Percentiles rank a stretch among this genome's conserved stretches.
phyloP scores from a whole-genome alignment of 2,329 filamentous ascomycete species.

The Leptodontidium sp. region DNA sequence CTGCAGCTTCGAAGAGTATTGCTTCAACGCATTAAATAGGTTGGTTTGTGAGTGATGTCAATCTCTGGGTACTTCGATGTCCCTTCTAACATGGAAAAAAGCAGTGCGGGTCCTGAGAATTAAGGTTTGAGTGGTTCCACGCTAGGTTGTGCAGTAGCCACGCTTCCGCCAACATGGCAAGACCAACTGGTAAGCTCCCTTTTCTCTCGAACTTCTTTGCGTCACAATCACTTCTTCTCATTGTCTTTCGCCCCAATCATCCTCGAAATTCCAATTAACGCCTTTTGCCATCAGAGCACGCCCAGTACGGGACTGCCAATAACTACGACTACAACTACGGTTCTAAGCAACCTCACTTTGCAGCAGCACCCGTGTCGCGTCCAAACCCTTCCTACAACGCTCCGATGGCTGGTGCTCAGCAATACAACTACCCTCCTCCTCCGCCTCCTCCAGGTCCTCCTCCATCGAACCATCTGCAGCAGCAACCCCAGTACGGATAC shows the following conservation, averaged over 20 bases:
- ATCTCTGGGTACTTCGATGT: not conserved
- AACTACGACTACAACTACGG: slow-evolving; percentile 4
- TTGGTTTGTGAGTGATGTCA: not conserved
- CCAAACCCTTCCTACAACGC: slow-evolving; percentile 5
- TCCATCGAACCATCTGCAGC: slow-evolving; percentile 39
- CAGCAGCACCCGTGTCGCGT: not conserved
- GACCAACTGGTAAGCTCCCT: not conserved
- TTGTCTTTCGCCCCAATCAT: slow-evolving; percentile 7
- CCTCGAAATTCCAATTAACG: slow-evolving; percentile 33
- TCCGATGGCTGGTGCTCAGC: slow-evolving; percentile 43
- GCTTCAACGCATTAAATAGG: slow-evolving; percentile 3
- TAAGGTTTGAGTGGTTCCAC: slow-evolving; percentile 8
- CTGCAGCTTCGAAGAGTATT: not conserved
- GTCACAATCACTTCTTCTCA: slow-evolving; percentile 1
- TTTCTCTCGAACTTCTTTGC: slow-evolving; percentile 1
- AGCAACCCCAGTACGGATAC: slow-evolving; percentile 44
- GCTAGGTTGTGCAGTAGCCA: slow-evolving; percentile 12
- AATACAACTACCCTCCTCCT: slow-evolving; percentile 48
- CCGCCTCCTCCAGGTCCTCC: slow-evolving; percentile 46
- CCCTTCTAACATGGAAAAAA: not conserved
- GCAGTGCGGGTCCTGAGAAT: not conserved
- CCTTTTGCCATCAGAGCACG: slow-evolving; percentile 26
- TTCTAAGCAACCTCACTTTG: not conserved
- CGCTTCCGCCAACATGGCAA: slow-evolving; percentile 17
- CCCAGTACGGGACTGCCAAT: not conserved